Base-by-base conservation (phyloP, 2,329 filamentous ascomycete species). In the Aureobasidium sp. region DNA sequence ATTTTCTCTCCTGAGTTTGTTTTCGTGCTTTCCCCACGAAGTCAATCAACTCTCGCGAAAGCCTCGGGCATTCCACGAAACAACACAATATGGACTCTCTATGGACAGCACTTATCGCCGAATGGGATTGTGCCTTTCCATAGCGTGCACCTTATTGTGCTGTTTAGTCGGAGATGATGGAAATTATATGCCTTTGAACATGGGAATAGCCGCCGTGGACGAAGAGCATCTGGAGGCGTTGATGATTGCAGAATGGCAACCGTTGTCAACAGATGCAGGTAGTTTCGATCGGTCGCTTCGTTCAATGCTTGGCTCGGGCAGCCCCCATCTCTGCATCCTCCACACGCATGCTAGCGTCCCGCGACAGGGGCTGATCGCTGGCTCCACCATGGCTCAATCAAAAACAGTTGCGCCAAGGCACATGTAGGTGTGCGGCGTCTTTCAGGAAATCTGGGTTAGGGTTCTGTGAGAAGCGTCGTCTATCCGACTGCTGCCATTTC, bases 401-500 rank as follows among this genome's bases (percentile, higher is more conserved):
- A 53, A 44, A 44, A 51, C 48, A 51, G 48, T 36, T 34, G 20
- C 29, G 48, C 48, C 29, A 51, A 51, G 48, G 46, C 48, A 51
- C 29, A 51, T 36, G 50, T 57, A 29, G 53, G 53, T 47, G 53
- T 57, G 53, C 53, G 37, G 50, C 50, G 50, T 10, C 34, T 20
- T 36, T 53, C 34, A 34, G 34, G 50, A 36, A 50, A 27, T 46
- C 44, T 59, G 57, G 57, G 57, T 60, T 60, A 60, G 57, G 57
- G 57, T 60, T 60, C 44, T 51, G 34, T 36, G 8, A 36, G 26
- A 50, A 50, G 44, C 44, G 44, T 27, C 29, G 37, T 44, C 63
- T 52, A 56, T 61, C 43, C 39, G 24, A 44, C 55, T 64, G 61
- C 44, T 62, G 39, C 26, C 60, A 53, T 61, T 55, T 57, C 53